phyloP scores from a whole-genome alignment of 805 yeast genomes.

The Suhomyces canberraensis region DNA sequence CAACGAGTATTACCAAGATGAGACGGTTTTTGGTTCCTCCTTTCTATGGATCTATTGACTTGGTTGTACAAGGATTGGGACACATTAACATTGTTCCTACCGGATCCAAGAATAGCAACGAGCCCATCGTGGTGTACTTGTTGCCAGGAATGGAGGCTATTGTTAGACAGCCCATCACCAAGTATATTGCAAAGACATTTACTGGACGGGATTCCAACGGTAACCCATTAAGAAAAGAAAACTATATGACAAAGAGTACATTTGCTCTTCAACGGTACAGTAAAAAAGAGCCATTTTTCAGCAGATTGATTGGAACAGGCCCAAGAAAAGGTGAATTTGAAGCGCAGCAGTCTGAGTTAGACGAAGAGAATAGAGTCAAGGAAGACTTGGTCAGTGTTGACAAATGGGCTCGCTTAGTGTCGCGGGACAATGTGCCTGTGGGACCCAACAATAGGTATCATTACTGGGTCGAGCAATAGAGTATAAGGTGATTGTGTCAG shows the following conservation, averaged over 20 bases:
- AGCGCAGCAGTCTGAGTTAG: neutral
- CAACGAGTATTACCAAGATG: conserved; percentile 22
- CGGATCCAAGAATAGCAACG: conserved; percentile 32
- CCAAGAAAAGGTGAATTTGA: conserved; percentile 1
- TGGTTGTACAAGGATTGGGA: conserved; percentile 65
- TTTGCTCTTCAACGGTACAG: conserved; percentile 19
- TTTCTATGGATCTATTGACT: conserved; percentile 63
- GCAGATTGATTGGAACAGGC: conserved; percentile 8
- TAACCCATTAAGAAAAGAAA: conserved; percentile 19
- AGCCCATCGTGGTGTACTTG: conserved; percentile 41
- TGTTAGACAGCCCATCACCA: conserved; percentile 51
- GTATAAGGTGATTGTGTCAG: too few relatives aligned
- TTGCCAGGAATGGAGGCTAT: conserved; percentile 55
- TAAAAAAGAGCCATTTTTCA: conserved; percentile 14
- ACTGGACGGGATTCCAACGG: conserved; percentile 27
- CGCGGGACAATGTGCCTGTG: conserved; percentile 2
- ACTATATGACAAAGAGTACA: conserved; percentile 15
- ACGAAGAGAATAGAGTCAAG: neutral
- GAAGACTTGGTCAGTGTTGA: conserved; percentile 5
- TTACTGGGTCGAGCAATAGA: conserved; percentile 10
- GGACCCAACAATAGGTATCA: conserved; percentile 5
- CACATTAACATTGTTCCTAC: conserved; percentile 59
- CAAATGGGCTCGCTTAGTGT: conserved; percentile 5
- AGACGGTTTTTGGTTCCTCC: conserved; percentile 57
- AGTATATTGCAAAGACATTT: conserved; percentile 36